These are phyloP conservation scores for Russula compacta DNA, from an alignment of 768 basidiomycete species.

Conservation along the genomic window DNA sequence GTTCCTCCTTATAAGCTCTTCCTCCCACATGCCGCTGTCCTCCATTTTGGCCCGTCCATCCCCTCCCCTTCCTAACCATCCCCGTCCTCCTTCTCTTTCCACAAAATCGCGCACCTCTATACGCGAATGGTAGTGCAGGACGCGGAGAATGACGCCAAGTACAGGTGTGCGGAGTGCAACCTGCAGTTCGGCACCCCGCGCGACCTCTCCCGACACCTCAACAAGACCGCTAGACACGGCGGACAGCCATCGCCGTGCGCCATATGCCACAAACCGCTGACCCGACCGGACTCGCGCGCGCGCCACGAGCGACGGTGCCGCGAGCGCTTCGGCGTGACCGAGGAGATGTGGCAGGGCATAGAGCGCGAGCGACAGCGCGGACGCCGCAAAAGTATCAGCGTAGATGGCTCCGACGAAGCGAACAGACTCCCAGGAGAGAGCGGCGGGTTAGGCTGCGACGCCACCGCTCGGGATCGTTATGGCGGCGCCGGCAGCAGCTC, in stretches of 20 bases:
- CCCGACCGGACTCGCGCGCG: constrained; percentile 14
- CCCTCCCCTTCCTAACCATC: neutral
- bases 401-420: constrained; percentile 1
- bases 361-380: constrained; percentile 14
- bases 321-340: constrained; percentile 18
- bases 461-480: neutral
- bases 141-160: constrained; percentile 11
- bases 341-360: constrained; percentile 17
- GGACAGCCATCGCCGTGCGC: constrained; percentile 16
- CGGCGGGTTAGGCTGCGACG: neutral
- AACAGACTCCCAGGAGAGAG: neutral
- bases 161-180: constrained; percentile 14
- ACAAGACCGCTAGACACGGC: constrained; percentile 13
- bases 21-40: constrained; percentile 1
- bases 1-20: constrained; percentile 15
- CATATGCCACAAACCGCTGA: constrained; percentile 15
- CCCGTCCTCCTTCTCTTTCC: neutral
- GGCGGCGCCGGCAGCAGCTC: neutral
- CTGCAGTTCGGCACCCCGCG: constrained; percentile 17
- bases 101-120: neutral
- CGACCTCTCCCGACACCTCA: constrained; percentile 14
- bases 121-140: constrained; percentile 8
- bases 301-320: constrained; percentile 17
- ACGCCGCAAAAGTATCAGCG: constrained; percentile 13
- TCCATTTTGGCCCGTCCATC: neutral